Base-by-base conservation (phyloP, 441 rosid species). In the Euphorbia corollata region DNA sequence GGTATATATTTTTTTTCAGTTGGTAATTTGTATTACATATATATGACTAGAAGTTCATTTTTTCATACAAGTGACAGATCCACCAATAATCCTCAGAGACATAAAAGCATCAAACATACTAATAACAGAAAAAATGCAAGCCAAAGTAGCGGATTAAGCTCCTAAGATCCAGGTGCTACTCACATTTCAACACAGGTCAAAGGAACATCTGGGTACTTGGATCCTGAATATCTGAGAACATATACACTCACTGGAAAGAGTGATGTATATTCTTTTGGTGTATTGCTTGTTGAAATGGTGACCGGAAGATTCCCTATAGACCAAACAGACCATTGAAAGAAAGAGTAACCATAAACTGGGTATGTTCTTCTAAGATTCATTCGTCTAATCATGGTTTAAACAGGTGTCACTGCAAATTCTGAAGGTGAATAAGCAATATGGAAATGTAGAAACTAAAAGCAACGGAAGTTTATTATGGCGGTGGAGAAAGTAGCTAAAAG, bases 51-150 rank as follows among this genome's bases (percentile, higher is more conserved):
- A 65, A 1, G 3, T 67, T 66, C 22, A 8, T 34, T 3, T 12
- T 2, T 5, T 71, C 20, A 0, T 65, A 53, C 32, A 38, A 74
- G 59, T 74, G 80, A 67, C 95, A 89, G 96, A 92, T 74, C 84
- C 82, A 70, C 90, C 93, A 16, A 79, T 92, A 50, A 92, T 92
- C 74, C 98, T 90, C 73, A 82, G 98, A 81, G 98, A 92, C 61
- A 83, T 92, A 74, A 92, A 92, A 77, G 73, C 96, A 63, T 72
- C 97, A 50, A 92, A 92, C 68, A 83, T 90, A 12, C 79, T 85
- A 32, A 65, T 87, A 73, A 83, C 85, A 0, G 87, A 87, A 66
- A 87, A 83, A 53, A 77, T 80, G 27, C 76, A 85, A 18, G 89
- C 85, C 64, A 85, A 85, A 78, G 86, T 87, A 30, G 70, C 89